phyloP scores from a whole-genome alignment of 2,329 filamentous ascomycete species.

The Amauroascus niger region DNA sequence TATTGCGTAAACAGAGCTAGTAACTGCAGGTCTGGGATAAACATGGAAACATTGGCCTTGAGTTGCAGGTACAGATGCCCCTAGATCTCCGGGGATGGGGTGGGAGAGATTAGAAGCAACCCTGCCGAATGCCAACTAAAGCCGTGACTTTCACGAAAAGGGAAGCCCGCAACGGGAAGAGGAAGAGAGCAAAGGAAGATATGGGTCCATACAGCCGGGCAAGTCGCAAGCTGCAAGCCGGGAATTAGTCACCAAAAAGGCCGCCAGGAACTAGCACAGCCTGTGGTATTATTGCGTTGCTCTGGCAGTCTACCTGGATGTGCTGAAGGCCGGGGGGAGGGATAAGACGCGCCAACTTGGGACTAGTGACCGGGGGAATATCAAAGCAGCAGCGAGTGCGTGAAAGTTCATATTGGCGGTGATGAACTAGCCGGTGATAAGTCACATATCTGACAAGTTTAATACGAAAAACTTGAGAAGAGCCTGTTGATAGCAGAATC shows the following conservation, averaged over 20 bases:
- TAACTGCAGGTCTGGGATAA: neutral
- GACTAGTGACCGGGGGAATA: neutral
- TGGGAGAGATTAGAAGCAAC: neutral
- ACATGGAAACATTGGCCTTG: neutral
- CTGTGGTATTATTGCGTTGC: neutral
- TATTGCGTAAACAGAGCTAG: neutral
- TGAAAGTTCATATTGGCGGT: neutral
- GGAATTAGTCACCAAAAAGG: neutral
- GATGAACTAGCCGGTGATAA: neutral
- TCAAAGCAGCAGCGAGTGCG: neutral
- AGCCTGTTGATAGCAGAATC: neutral
- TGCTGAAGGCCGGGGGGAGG: neutral
- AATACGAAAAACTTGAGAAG: neutral
- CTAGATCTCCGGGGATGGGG: neutral
- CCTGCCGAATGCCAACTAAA: neutral
- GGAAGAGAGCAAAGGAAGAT: too few relatives aligned
- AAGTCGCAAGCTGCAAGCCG: neutral
- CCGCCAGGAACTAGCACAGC: neutral
- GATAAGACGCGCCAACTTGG: neutral
- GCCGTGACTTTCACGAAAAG: neutral
- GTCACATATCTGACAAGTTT: neutral
- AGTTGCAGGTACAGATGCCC: slow-evolving; percentile 1
- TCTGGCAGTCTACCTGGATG: neutral
- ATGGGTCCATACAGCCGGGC: neutral
- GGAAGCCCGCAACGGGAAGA: neutral